These are phyloP conservation scores for Fraxinus xanthoxyloides DNA, from an alignment of 305 asterid genomes.

Conservation along the genomic window DNA sequence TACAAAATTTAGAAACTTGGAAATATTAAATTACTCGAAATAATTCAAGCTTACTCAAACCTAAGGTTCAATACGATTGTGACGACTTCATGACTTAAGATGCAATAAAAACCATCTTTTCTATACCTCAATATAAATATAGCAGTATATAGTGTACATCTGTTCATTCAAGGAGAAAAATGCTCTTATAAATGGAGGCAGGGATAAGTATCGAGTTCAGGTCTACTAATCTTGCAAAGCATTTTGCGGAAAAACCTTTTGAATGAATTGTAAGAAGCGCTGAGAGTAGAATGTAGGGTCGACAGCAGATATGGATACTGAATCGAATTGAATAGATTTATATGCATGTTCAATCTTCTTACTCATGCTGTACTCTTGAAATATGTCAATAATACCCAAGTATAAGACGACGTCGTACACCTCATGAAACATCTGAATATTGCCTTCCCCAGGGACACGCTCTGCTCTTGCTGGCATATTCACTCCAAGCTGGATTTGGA, in stretches of 20 bases:
- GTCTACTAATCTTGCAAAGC: conserved; percentile 24
- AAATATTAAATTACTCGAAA: neutral
- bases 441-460: conserved; percentile 43
- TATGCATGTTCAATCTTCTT: conserved; percentile 87
- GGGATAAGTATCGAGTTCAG: neutral
- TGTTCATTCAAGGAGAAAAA: neutral
- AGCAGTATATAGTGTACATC: neutral
- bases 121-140: neutral
- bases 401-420: conserved; percentile 87
- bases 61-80: neutral
- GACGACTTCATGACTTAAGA: neutral
- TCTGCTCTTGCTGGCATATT: conserved; percentile 99
- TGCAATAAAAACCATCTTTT: neutral
- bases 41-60: neutral
- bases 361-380: conserved; percentile 86
- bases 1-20: neutral
- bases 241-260: conserved; percentile 74
- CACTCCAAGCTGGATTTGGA: conserved; percentile 96
- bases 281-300: conserved; percentile 80
- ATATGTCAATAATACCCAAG: conserved; percentile 86
- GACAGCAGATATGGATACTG: conserved; percentile 82
- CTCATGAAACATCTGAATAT: conserved; percentile 58
- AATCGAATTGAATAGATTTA: conserved; percentile 79
- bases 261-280: conserved; percentile 78
- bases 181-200: neutral